phyloP scores from a whole-genome alignment of 2,329 filamentous ascomycete genomes.

The Apiospora marii region DNA sequence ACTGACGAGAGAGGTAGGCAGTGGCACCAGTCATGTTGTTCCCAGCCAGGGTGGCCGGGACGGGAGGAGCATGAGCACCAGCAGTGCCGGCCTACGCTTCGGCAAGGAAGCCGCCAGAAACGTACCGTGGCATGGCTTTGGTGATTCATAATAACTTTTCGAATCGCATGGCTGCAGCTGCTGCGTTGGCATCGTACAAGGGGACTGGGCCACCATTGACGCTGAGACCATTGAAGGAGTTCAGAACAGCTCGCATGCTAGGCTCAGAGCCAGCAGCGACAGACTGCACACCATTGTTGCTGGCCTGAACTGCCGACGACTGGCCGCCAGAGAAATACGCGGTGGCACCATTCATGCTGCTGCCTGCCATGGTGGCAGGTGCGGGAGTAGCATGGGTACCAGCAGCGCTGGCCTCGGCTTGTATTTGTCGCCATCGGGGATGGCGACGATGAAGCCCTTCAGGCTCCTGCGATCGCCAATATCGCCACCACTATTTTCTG shows the following conservation, averaged over 20 bases:
- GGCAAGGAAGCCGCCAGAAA: no score
- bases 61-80: constrained; percentile 34
- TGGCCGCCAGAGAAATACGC: constrained; percentile 36
- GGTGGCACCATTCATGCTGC: constrained; percentile 26
- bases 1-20: constrained; percentile 36
- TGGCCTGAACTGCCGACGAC: constrained; percentile 32
- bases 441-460: no score
- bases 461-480: no score
- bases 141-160: no score
- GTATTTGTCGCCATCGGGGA: no score
- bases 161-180: constrained; percentile 39
- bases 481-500: no score
- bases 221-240: constrained; percentile 44
- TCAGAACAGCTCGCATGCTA: constrained; percentile 39
- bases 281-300: constrained; percentile 34
- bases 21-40: constrained; percentile 27
- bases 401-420: constrained; percentile 20
- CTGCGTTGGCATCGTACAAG: constrained; percentile 42
- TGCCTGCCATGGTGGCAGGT: constrained; percentile 32
- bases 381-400: no score
- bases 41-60: constrained; percentile 32
- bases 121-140: no score
- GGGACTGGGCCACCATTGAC: constrained; percentile 40
- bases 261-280: constrained; percentile 31
- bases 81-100: constrained; percentile 23